These are phyloP conservation scores for Ganoderma multipileum DNA, from an alignment of 1,284 basidiomycete genomes.

Conservation along the genomic window DNA sequence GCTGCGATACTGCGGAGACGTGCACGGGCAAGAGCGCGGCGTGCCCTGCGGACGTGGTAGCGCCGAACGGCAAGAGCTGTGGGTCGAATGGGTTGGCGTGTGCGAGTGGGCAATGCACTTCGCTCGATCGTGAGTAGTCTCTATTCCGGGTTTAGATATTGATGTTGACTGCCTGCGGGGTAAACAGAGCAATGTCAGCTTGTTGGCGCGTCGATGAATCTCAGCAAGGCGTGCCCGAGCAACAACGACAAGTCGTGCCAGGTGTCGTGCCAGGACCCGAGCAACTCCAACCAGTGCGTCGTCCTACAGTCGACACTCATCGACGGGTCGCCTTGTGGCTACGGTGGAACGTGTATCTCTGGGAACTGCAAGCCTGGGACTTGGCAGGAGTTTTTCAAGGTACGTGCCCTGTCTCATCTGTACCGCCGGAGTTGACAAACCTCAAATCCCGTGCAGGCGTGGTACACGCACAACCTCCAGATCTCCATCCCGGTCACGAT, in stretches of 20 bases:
- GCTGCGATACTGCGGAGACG: conserved; percentile 81
- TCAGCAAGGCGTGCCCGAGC: conserved; percentile 72
- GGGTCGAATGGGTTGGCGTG: conserved; percentile 73
- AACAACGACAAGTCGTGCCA: conserved; percentile 73
- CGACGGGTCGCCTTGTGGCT: conserved; percentile 88
- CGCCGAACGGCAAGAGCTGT: conserved; percentile 74
- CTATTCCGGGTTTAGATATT: background rate
- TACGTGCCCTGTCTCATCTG: conserved; percentile 35
- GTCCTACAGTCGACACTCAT: conserved; percentile 78
- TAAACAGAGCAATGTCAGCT: conserved; percentile 79
- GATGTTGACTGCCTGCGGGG: background rate
- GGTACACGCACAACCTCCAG: conserved; percentile 81
- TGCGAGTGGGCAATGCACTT: conserved; percentile 86
- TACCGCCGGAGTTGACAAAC: background rate
- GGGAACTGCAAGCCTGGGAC: conserved; percentile 73
- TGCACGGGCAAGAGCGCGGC: conserved; percentile 79
- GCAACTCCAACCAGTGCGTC: conserved; percentile 68
- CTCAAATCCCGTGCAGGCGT: conserved; percentile 50
- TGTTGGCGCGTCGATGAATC: conserved; percentile 73
- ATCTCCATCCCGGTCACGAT: conserved; percentile 85
- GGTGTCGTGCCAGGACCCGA: conserved; percentile 84
- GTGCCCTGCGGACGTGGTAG: conserved; percentile 77
- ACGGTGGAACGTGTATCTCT: conserved; percentile 72
- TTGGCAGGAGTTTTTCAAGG: conserved; percentile 70
- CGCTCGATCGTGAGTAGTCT: conserved; percentile 62